A percentile compares a stretch with the other conserved stretches of the same genome.
These are phyloP conservation scores for Flaveria sonorensis DNA, from an alignment of 129 eudicot genomes.

Conservation along the genomic window DNA sequence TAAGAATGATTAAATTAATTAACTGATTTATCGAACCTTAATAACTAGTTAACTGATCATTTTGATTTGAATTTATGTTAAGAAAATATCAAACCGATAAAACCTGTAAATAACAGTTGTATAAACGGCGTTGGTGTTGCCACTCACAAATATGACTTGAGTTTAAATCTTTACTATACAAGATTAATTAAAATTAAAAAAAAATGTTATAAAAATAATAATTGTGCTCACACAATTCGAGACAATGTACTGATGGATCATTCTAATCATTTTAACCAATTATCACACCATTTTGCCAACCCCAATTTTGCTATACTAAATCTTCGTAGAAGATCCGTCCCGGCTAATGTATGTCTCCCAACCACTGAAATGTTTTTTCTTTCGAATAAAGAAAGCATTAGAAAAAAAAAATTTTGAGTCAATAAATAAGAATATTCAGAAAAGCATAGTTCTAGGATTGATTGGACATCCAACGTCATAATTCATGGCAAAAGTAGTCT, in stretches of 20 bases:
- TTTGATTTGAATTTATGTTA: not conserved
- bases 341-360: no score
- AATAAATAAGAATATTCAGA: not conserved
- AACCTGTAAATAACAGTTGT: no score
- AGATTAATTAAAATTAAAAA: no score
- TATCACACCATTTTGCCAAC: not conserved
- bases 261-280: no score
- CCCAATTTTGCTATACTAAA: not conserved
- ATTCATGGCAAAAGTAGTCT: not conserved
- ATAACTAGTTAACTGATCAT: not conserved
- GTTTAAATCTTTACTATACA: no score
- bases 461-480: not conserved
- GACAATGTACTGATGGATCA: not conserved
- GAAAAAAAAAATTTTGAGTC: constrained; percentile 10
- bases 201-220: no score
- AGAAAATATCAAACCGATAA: no score
- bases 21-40: not conserved
- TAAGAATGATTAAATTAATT: not conserved
- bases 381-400: constrained; percentile 5
- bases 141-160: no score
- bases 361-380: not conserved
- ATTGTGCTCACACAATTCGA: not conserved
- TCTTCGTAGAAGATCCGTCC: not conserved
- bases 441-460: not conserved
- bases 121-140: no score